Percentiles rank a stretch among this genome's conserved stretches.
Conservation (phyloP, 768 basidiomycete genomes). For the Russula foetens region DNA sequence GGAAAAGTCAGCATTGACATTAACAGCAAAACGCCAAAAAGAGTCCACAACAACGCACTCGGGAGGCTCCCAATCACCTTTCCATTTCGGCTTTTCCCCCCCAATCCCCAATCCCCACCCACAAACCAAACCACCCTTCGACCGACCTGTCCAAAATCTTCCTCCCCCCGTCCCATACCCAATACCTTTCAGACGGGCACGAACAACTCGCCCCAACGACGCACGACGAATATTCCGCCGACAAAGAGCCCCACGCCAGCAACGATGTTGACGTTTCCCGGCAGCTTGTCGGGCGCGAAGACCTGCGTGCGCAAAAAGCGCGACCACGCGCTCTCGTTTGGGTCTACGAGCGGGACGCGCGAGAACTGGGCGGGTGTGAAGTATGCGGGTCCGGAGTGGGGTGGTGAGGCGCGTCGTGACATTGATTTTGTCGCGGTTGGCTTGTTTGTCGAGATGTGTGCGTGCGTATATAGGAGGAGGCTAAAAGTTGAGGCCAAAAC, state of each 20-base stretch:
- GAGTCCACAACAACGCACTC: too few species aligned
- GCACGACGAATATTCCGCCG: conserved; percentile 59
- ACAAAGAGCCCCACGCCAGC: conserved; percentile 60
- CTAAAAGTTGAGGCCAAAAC: too few species aligned
- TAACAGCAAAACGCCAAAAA: too few species aligned
- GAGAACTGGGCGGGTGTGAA: conserved; percentile 39
- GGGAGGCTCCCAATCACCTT: too few species aligned
- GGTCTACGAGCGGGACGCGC: conserved; percentile 38
- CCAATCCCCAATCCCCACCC: too few species aligned
- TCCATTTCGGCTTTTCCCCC: too few species aligned
- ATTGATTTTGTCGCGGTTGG: conserved; percentile 30
- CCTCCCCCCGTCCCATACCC: neutral
- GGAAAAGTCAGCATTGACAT: too few species aligned
- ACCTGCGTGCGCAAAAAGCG: conserved; percentile 52
- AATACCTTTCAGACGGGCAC: conserved; percentile 45
- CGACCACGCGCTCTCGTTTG: conserved; percentile 56
- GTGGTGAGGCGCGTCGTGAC: conserved; percentile 63
- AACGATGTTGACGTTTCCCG: conserved; percentile 65
- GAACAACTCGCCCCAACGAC: conserved; percentile 74
- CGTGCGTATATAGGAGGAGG: too few species aligned
- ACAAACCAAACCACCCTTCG: too few species aligned
- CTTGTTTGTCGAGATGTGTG: too few species aligned
- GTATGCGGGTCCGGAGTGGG: conserved; percentile 44
- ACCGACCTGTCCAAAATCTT: neutral
- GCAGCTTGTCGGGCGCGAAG: conserved; percentile 61